Evolutionary conservation across 2,329 filamentous ascomycete species (phyloP), one percentile per base, ranked within the genome.

Genomic region (Ophiocordyceps camponoti-saundersi): DNA sequence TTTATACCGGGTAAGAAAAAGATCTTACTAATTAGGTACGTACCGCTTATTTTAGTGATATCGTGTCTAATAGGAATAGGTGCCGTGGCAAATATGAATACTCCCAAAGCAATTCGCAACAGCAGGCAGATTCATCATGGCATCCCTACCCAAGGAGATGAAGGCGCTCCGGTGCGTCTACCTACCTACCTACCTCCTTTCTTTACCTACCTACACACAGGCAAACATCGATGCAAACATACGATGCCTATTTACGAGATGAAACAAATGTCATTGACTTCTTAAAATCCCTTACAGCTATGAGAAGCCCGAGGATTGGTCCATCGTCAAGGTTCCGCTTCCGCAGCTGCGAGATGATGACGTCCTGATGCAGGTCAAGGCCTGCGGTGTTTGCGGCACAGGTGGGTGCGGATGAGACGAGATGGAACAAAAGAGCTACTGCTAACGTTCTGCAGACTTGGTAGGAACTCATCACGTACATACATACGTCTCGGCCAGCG

Each of bases 321-420:
- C 68, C 52, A 70, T 82, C 49, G 76, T 81, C 52, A 65, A 75
- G 12, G 72, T 80, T 34, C 77, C 79, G 51, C 70, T 82, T 7
- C 79, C 79, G 20, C 69, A 66, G 53, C 62, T 80, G 52, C 71
- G 75, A 53, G 68, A 76, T 23, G 71, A 76, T 49, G 76, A 80
- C 61, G 66, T 80, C 52, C 63, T 79, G 55, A 70, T 81, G 62
- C 79, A 82, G 64, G 78, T 82, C 57, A 80, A 81, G 64, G 79
- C 75, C 47, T 79, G 75, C 53, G 76, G 77, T 66, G 75, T 80
- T 51, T 80, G 76, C 53, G 72, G 73, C 53, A 75, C 72, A 52
- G 72, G 72, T 62, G 56, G 65, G 59, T 64, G 60, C 41, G 15
- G 36, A 18, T 20, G 36, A 40, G 36, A 20, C 36, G 21, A 18